These are phyloP conservation scores for Paraphoma chrysanthemicola DNA, from an alignment of 2,329 filamentous ascomycete species.

Conservation along the genomic window DNA sequence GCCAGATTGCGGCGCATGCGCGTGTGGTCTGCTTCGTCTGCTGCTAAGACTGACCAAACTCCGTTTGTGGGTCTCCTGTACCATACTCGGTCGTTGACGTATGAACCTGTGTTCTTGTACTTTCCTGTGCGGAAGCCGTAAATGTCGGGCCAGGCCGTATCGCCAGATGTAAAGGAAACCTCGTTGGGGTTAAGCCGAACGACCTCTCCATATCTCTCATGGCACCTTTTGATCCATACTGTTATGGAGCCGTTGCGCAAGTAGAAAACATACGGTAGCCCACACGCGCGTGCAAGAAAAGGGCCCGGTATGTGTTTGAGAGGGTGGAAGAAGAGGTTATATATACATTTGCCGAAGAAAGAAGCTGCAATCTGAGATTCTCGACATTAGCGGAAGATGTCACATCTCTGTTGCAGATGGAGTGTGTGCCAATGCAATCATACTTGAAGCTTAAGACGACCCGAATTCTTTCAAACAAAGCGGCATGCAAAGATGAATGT, in stretches of 20 bases:
- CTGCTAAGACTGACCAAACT: constrained; percentile 32
- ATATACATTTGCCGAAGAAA: constrained; percentile 29
- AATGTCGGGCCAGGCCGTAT: constrained; percentile 53
- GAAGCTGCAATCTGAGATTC: constrained; percentile 12
- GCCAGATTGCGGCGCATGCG: constrained; percentile 48
- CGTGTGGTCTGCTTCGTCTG: constrained; percentile 40
- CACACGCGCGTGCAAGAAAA: constrained; percentile 46
- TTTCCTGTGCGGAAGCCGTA: constrained; percentile 51
- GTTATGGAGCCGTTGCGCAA: constrained; percentile 34
- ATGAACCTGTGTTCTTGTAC: constrained; percentile 41
- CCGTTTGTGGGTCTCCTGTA: constrained; percentile 41
- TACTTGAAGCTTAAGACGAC: too few relatives aligned
- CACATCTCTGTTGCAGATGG: too few relatives aligned
- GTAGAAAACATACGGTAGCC: constrained; percentile 40
- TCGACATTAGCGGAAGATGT: neutral
- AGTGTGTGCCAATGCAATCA: too few relatives aligned
- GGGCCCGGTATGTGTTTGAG: constrained; percentile 54
- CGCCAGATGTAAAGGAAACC: constrained; percentile 52
- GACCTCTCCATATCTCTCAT: constrained; percentile 52
- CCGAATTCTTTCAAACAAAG: too few relatives aligned
- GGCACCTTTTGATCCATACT: constrained; percentile 36
- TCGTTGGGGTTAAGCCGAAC: constrained; percentile 53
- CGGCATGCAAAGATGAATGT: too few relatives aligned
- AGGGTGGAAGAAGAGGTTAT: constrained; percentile 54
- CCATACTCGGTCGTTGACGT: constrained; percentile 48